Evolutionary conservation across 441 rosid genomes (phyloP), one percentile per base, ranked within the genome.

Genomic region (Croton setiger): DNA sequence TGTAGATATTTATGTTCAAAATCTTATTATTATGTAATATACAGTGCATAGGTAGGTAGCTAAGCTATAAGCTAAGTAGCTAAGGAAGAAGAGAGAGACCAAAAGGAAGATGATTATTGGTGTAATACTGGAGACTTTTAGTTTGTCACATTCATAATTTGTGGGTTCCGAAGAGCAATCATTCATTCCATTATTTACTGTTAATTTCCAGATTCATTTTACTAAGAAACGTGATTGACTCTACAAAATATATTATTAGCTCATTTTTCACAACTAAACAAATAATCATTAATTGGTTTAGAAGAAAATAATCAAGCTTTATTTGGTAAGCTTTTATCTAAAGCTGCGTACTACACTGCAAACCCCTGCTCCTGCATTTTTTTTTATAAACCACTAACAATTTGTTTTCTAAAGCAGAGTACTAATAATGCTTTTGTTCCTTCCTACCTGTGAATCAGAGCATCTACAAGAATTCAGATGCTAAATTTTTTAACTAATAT

Each of bases 191-290:
- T 55, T 61, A 64, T 60, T 55, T 7, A 61, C 7, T 17, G n/a
- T 48, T 15, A 3, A 0, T 65, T 66, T 64, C 67, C 60, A 52
- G 67, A 70, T 48, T 56, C 52, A 31, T 35, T 68, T 70, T 75
- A 44, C 20, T 23, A 69, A 71, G 87, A 84, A 74, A 77, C 86
- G 86, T 85, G 86, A 57, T 83, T 81, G 86, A 83, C 84, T 77
- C 54, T 54, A 71, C 82, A 79, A 84, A 75, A 78, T 47, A 69
- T 70, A 69, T 71, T 64, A 70, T 36, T 44, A 55, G 73, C 35
- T 23, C 64, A 72, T 11, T 20, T 27, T 35, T 13, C 48, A 68
- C 68, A 55, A 63, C 55, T n/a, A 68, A 66, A 73, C 71, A 66
- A 73, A 72, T 80, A 71, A 66, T 64, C 12, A 39, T 66, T 5